Percentiles rank a stretch among this genome's conserved stretches.
phyloP scores from a whole-genome alignment of 495 filamentous ascomycete genomes.

The Daldinia grandis region DNA sequence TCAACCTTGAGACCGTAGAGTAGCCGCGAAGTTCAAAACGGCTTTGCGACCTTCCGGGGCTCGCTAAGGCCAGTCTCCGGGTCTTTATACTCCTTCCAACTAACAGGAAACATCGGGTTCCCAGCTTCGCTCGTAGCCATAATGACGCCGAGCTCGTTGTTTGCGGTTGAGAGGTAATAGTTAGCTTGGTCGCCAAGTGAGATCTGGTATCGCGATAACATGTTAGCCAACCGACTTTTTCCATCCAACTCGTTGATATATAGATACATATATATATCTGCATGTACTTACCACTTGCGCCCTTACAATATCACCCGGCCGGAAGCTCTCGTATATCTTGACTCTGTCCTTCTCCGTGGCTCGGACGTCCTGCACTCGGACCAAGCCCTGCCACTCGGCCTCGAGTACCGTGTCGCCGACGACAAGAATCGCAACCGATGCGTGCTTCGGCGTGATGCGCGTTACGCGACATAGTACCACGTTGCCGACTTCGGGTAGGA shows the following conservation, averaged over 20 bases:
- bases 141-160: conserved; percentile 91
- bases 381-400: conserved; percentile 67
- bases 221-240: not conserved
- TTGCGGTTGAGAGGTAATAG: conserved; percentile 89
- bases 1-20: not conserved
- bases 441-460: conserved; percentile 83
- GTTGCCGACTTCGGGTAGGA: conserved; percentile 81
- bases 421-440: conserved; percentile 80
- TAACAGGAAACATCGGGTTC: conserved; percentile 88
- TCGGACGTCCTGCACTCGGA: conserved; percentile 86
- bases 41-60: conserved; percentile 90
- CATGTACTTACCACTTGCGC: conserved; percentile 75
- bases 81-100: conserved; percentile 93
- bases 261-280: too few species aligned
- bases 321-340: conserved; percentile 87
- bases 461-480: conserved; percentile 85
- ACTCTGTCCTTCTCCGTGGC: conserved; percentile 96
- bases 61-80: conserved; percentile 80
- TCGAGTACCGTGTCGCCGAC: conserved; percentile 71
- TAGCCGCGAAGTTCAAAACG: conserved; percentile 66
- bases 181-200: conserved; percentile 91
- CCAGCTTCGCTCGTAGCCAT: conserved; percentile 91
- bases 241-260: not conserved
- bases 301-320: conserved; percentile 91
- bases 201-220: conserved; percentile 58